Evolutionary conservation across 805 yeast species (phyloP).

Genomic region (Candida hungchunana): DNA sequence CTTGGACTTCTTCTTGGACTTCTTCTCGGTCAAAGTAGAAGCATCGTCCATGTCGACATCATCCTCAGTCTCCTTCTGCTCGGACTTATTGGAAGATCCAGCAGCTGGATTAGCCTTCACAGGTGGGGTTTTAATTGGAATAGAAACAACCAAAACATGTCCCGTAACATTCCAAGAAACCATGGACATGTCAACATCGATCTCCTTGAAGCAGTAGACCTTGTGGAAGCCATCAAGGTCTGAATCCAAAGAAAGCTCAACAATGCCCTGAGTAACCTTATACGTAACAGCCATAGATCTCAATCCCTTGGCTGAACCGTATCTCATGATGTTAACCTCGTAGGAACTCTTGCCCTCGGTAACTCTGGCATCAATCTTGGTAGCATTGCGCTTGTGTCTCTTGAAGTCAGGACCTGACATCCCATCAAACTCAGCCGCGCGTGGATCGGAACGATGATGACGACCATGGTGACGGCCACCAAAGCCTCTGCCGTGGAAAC

Average conservation of each 20-base stretch:
- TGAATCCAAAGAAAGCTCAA: slow-evolving; percentile 13
- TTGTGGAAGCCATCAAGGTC: slow-evolving; percentile 17
- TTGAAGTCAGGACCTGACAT: neutral
- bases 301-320: slow-evolving; percentile 13
- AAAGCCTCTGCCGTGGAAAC: no score
- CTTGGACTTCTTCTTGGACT: slow-evolving; percentile 2
- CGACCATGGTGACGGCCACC: neutral
- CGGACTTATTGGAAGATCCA: no score
- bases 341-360: neutral
- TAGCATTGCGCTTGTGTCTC: no score
- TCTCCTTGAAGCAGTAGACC: slow-evolving; percentile 14
- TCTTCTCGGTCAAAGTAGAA: neutral
- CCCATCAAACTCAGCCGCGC: neutral
- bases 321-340: slow-evolving; percentile 18
- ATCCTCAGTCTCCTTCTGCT: slow-evolving; percentile 6
- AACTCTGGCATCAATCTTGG: neutral
- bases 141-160: slow-evolving; percentile 11
- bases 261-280: slow-evolving; percentile 7
- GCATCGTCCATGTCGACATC: slow-evolving; percentile 1
- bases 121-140: slow-evolving; percentile 19
- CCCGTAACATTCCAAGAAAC: slow-evolving; percentile 16
- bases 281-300: slow-evolving; percentile 17
- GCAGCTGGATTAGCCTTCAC: neutral
- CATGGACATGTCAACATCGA: slow-evolving; percentile 10
- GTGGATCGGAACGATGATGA: slow-evolving; percentile 4